phyloP scores from a whole-genome alignment of 2,329 filamentous ascomycete genomes.

The Thielaviopsis populi region DNA sequence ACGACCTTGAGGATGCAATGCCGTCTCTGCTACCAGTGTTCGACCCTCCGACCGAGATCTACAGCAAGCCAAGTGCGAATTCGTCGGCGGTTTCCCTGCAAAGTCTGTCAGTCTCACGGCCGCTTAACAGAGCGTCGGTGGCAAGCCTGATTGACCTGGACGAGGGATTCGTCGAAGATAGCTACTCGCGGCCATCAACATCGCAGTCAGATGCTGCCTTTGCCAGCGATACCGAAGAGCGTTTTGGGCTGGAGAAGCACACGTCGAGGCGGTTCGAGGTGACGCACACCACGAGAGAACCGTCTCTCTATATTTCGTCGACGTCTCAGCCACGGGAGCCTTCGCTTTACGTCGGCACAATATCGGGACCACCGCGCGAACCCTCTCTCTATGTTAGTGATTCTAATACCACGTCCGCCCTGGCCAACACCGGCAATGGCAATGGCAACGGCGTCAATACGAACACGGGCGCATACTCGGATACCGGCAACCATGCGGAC shows the following conservation, averaged over 20 bases:
- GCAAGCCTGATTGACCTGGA: constrained; percentile 27
- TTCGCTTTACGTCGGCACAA: constrained; percentile 8
- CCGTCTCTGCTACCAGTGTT: not conserved
- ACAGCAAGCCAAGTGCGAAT: constrained; percentile 12
- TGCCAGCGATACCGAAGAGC: constrained; percentile 16
- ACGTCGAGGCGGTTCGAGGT: constrained; percentile 12
- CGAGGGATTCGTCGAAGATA: constrained; percentile 19
- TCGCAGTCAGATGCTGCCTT: constrained; percentile 18
- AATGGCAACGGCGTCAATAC: not conserved
- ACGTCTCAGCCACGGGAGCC: constrained; percentile 8
- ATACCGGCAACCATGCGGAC: not conserved
- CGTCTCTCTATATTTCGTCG: constrained; percentile 13
- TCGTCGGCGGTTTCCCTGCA: constrained; percentile 4
- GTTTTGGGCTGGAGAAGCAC: constrained; percentile 18
- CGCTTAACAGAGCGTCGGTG: constrained; percentile 25
- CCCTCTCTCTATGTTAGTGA: constrained; percentile 13
- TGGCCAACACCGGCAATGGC: not conserved
- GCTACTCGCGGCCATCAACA: constrained; percentile 15
- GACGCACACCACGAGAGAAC: constrained; percentile 12
- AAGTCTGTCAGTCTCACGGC: not conserved
- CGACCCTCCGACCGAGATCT: constrained; percentile 12
- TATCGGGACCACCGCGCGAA: constrained; percentile 2
- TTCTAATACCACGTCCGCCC: constrained; percentile 7
- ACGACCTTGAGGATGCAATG: constrained; percentile 9
- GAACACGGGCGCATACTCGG: not conserved